phyloP scores from a whole-genome alignment of 1,139 yeast genomes.

The Blastobotrys capitulatus region DNA sequence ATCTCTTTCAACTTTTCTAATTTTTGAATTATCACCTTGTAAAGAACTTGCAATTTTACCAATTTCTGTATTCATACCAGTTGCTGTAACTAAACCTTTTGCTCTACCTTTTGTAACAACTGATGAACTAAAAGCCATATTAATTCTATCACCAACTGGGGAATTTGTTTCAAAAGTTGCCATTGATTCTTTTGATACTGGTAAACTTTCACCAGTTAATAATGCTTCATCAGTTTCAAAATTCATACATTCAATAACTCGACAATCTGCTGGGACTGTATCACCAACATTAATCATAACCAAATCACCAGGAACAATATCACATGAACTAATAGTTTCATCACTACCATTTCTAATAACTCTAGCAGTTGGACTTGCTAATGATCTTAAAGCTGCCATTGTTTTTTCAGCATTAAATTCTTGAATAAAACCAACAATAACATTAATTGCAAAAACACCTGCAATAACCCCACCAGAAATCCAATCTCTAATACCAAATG shows the following conservation, averaged over 20 bases:
- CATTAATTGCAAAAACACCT: conserved; percentile 61
- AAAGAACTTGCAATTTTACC: conserved; percentile 71
- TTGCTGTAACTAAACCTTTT: conserved; percentile 56
- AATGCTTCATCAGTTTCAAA: conserved; percentile 79
- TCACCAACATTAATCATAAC: conserved; percentile 66
- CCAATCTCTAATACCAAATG: conserved; percentile 73
- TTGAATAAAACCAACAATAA: conserved; percentile 64
- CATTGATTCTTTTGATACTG: conserved; percentile 53
- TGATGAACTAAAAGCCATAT: conserved; percentile 69
- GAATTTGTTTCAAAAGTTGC: conserved; percentile 42
- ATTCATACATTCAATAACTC: conserved; percentile 55
- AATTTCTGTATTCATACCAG: conserved; percentile 70
- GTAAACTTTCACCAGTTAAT: conserved; percentile 75
- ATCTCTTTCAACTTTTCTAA: conserved; percentile 34
- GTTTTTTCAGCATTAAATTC: conserved; percentile 73
- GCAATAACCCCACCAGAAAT: conserved; percentile 81
- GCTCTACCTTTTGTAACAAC: conserved; percentile 76
- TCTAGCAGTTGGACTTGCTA: conserved; percentile 67
- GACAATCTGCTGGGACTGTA: conserved; percentile 71
- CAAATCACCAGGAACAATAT: conserved; percentile 76
- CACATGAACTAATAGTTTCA: conserved; percentile 54
- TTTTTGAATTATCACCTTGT: conserved; percentile 35
- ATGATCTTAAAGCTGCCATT: conserved; percentile 66
- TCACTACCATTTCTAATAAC: conserved; percentile 60
- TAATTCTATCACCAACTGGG: conserved; percentile 72